Base-by-base conservation (phyloP, 225 moss, liverwort and hornwort genomes). In the Physcomitrium patens region DNA sequence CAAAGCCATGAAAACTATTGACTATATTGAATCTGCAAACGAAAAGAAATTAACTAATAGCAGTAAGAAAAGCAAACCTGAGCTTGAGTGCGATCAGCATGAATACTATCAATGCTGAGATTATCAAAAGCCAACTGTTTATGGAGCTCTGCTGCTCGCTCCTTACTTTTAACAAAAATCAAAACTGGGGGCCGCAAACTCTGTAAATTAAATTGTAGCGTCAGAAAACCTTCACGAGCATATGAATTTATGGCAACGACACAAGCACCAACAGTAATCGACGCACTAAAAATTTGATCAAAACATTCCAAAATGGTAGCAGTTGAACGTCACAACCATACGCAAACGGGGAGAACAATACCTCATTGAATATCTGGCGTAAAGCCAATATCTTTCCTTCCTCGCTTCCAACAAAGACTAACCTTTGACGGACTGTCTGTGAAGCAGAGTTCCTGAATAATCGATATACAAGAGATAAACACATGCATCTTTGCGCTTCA, bases 371-470 rank as follows among this genome's bases (percentile, higher is more conserved):
- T 19, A 99, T 80, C 72, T 99, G 95, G 44, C 87, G 93, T 69
- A 95, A 54, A 19, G 95, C 91, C 66, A 99, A 69, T 26, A 90
- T 78, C 72, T 99, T 95, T 19, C 97, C 97, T 72, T 94, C 94
- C 60, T 99, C 94, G 24, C 87, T 91, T 24, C 97, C 97, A 46
- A 93, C 97, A 78, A 86, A 99, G 18, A 99, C 68, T 42, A 99
- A 56, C 69, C 74, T 90, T 63, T 99, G 97, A 7, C 81, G 71
- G 8, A 99, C 89, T 5, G 91, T 91, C 49, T 92, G 87, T 7
- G 91, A 80, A 11, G 93, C 93, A 72, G 93, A 82, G 56, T 99
- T 99, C 68, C 96, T 97, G 83, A 72, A 76, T 2, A 5, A 59
- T 19, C 54, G 26, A 28, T 70, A 69, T 0, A 19, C 19, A 72